Evolutionary conservation across 768 basidiomycete species (phyloP), one percentile per base, ranked within the genome.

Genomic region (Tricholoma sp.): DNA sequence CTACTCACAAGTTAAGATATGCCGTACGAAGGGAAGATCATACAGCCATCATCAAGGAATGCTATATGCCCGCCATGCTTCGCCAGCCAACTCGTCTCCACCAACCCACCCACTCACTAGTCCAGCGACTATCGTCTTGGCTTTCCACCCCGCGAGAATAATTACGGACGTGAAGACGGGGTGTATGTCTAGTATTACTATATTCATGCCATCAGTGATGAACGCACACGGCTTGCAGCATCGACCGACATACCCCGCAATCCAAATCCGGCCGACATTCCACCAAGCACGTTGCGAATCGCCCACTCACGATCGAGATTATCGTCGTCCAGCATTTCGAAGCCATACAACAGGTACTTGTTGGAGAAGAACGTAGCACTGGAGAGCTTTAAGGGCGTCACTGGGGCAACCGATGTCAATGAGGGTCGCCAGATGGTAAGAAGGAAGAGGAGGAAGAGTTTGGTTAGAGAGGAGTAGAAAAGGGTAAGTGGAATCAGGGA

Each of bases 251-350:
- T 63, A 91, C 91, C 88, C 65, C 91, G 82, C 54, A 94, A 69
- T 0, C 90, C 91, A 67, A 93, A 94, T 1, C 91, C 91, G 31
- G 91, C 87, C 10, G 90, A 86, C 83, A 94, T 86, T 0, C 91
- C 91, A 10, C 91, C 91, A 1, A 94, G 74, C 9, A 92, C 76
- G 62, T 94, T 93, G 22, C 91, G 79, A 4, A 93, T 83, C 5
- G 91, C 74, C 91, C 91, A 94, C 64, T 88, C 89, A 6, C 88
- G 81, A 67, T 93, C 89, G 1, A 93, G 71, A 29, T 80, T 82
- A 59, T 86, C 85, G 52, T 91, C 89, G 60, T 88, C 86, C 53
- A 91, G 75, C 2, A 87, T 62, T 57, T 81, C 74, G 46, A 86
- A 75, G 2, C 76, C 75, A n/a, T 66, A 53, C 7, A 71, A 58